Base-by-base conservation (phyloP, 208 protist species). In the Leishmania turanica region DNA sequence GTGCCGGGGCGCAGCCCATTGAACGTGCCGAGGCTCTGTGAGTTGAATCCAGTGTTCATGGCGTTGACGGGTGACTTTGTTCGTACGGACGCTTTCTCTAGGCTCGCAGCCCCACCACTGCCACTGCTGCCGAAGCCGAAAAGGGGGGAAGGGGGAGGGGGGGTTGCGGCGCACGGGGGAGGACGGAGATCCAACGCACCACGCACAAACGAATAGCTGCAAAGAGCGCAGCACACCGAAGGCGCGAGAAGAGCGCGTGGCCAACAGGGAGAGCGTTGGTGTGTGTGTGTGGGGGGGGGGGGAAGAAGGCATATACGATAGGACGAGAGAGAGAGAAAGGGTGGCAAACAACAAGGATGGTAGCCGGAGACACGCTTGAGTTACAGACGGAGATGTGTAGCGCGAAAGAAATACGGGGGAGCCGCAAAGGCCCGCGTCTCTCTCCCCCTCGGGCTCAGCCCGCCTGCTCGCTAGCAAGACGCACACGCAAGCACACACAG, bases 1-100 rank as follows among this genome's bases (percentile, higher is more conserved):
- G 93, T 93, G 27, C 93, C 93, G 1, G 93, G 93, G 8, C 91
- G 90, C 56, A 96, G 86, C 4, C 86, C 86, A 62, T 77, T 74
- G 8, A 78, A 78, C 40, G 90, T 89, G 58, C 87, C 85, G 40
- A 78, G 69, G 31, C 64, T 69, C 11, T 81, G 49, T 3, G 77
- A 40, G 60, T 72, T 75, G n/a, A 77, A 76, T 34, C 77, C 79
- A 34, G 64, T 81, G 73, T 82, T 83, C 76, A 84, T 82, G 42
- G 74, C 58, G 58, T 64, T 64, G 58, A 31, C n/a, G 27, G n/a
- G 27, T 15, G 2, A 9, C 58, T 31, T 64, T 60, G 56, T 49
- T 56, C 69, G 54, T 83, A 34, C 62, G 51, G 51, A 69, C 27
- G 40, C 19, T n/a, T 47, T 71, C 66, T 13, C 37, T 71, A 47